A percentile compares a stretch with the other conserved stretches of the same genome.
Conservation (phyloP, 2,329 filamentous ascomycete genomes). For the Colletotrichum sp. region DNA sequence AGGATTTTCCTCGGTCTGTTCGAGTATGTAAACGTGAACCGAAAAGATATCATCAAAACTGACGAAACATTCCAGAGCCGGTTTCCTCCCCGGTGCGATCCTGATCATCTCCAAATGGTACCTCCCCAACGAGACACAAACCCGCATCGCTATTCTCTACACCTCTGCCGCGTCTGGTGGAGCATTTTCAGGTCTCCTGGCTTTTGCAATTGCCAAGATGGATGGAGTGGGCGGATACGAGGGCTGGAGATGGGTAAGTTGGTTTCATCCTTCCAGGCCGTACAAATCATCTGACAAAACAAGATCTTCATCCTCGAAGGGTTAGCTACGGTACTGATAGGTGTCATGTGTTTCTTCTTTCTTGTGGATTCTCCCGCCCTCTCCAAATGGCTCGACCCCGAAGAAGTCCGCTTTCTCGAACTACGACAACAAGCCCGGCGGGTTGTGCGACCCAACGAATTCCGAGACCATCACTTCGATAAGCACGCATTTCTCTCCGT, state of each 20-base stretch:
- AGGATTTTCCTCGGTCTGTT: conserved; percentile 43
- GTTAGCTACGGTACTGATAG: conserved; percentile 41
- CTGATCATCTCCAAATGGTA: conserved; percentile 38
- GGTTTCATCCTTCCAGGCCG: no score
- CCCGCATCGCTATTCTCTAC: conserved; percentile 38
- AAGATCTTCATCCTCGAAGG: conserved; percentile 61
- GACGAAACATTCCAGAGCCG: conserved; percentile 27
- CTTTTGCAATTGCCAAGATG: conserved; percentile 49
- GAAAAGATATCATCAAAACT: background rate
- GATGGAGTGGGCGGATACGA: conserved; percentile 45
- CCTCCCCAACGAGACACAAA: conserved; percentile 31
- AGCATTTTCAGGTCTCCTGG: conserved; percentile 51
- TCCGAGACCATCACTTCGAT: conserved; percentile 34
- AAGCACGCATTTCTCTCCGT: conserved; percentile 40
- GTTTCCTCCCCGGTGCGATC: conserved; percentile 35
- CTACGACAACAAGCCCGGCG: conserved; percentile 38
- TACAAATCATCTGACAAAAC: background rate
- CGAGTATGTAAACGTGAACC: conserved; percentile 31
- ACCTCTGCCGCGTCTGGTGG: conserved; percentile 40
- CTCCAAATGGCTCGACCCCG: conserved; percentile 39
- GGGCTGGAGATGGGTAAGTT: conserved; percentile 49
- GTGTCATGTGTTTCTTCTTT: conserved; percentile 47
- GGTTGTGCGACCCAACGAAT: conserved; percentile 24
- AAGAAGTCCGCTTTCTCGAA: conserved; percentile 45
- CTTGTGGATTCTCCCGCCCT: conserved; percentile 46